Percentiles rank a stretch among this genome's conserved stretches.
Evolutionary conservation across 2,329 filamentous ascomycete genomes (phyloP).

Genomic region (Capronia epimyces): DNA sequence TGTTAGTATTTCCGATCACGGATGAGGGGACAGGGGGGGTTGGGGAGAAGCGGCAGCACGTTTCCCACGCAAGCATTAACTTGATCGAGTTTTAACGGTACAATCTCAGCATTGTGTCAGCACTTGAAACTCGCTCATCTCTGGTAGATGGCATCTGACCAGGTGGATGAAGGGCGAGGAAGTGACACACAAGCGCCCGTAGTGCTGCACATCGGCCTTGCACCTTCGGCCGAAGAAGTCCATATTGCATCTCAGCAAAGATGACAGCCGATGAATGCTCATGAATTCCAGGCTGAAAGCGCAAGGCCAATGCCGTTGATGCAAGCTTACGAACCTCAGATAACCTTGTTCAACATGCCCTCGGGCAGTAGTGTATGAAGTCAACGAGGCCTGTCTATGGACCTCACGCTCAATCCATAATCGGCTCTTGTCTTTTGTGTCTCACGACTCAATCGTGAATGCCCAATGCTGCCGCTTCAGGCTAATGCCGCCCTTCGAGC

Average conservation of each 20-base stretch:
- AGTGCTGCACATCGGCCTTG: conserved; percentile 59
- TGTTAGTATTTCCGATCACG: conserved; percentile 33
- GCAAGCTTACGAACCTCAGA: conserved; percentile 31
- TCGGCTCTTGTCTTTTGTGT: background rate
- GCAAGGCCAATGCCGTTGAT: conserved; percentile 25
- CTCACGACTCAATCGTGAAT: conserved; percentile 1
- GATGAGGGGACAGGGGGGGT: conserved; percentile 34
- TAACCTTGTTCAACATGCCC: conserved; percentile 32
- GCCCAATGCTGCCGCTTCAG: conserved; percentile 57
- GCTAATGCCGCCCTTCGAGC: conserved; percentile 29
- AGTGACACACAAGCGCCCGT: conserved; percentile 66
- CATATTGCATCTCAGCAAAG: conserved; percentile 9
- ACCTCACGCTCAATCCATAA: background rate
- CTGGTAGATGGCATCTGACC: conserved; percentile 28
- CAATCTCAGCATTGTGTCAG: conserved; percentile 71
- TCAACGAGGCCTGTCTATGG: conserved; percentile 21
- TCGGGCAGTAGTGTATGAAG: conserved; percentile 31
- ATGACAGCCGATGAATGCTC: background rate
- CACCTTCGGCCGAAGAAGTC: conserved; percentile 1
- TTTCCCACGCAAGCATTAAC: conserved; percentile 99
- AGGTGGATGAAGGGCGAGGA: conserved; percentile 48
- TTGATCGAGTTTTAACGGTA: conserved; percentile 96
- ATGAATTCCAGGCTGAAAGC: conserved; percentile 6
- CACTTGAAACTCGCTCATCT: conserved; percentile 28
- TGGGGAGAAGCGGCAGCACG: conserved; percentile 74